phyloP scores from a whole-genome alignment of 257 asterid genomes.

The Solanum verrucosum region DNA sequence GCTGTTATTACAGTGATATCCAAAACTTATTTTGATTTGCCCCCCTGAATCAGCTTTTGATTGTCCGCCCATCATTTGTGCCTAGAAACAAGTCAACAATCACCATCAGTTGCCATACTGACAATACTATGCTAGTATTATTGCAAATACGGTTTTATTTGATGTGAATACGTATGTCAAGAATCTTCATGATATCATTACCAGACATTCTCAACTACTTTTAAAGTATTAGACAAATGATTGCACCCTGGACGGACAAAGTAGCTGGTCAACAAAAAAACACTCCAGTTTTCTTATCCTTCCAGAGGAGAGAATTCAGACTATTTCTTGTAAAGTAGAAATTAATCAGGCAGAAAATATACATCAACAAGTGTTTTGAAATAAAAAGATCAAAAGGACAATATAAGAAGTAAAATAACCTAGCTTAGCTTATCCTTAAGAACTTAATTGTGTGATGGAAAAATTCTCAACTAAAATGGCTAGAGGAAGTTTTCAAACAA shows the following conservation, averaged over 20 bases:
- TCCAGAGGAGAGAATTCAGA: neutral
- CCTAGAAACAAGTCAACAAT: slow-evolving; percentile 12
- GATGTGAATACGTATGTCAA: neutral
- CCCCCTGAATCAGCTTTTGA: slow-evolving; percentile 29
- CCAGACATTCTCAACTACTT: neutral
- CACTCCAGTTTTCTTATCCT: neutral
- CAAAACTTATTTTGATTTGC: slow-evolving; percentile 78
- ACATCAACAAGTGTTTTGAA: neutral
- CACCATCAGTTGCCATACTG: neutral
- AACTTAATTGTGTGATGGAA: neutral
- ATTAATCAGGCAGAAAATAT: neutral
- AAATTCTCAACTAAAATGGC: neutral
- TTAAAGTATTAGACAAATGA: neutral
- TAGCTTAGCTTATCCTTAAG: neutral
- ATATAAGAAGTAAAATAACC: neutral
- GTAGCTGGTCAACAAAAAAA: neutral
- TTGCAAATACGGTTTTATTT: neutral
- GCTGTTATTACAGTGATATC: slow-evolving; percentile 50
- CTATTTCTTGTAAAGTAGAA: neutral
- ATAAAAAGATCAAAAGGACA: neutral
- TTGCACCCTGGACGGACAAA: neutral
- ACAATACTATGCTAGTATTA: neutral
- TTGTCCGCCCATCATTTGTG: slow-evolving; percentile 40
- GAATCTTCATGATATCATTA: neutral
- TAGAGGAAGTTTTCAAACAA: neutral